These are phyloP conservation scores for Komagataella pastoris DNA, from an alignment of 805 yeast species.

Conservation along the genomic window DNA sequence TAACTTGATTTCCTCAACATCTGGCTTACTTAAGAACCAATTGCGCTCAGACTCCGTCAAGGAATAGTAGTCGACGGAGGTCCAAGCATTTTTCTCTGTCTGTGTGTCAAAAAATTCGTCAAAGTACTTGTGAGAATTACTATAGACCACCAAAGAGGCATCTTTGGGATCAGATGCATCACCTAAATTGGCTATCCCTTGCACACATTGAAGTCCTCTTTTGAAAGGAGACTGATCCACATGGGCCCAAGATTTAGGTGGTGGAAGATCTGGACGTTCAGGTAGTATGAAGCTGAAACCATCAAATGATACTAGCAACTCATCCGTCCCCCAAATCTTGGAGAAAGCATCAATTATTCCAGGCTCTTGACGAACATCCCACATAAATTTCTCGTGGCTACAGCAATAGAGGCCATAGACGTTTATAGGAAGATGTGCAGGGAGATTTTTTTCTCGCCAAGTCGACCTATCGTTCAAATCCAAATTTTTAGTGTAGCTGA, in stretches of 20 bases:
- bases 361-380: constrained; percentile 18
- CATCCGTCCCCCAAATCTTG: constrained; percentile 19
- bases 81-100: constrained; percentile 11
- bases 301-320: constrained; percentile 20
- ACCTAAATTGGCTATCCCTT: constrained; percentile 19
- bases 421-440: constrained; percentile 9
- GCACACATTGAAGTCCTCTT: constrained; percentile 16
- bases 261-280: constrained; percentile 7
- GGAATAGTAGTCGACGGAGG: constrained; percentile 7
- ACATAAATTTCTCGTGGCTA: constrained; percentile 18
- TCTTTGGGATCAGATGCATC: constrained; percentile 14
- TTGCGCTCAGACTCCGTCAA: constrained; percentile 8
- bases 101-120: constrained; percentile 14
- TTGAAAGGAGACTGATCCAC: constrained; percentile 20
- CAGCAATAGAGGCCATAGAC: constrained; percentile 9
- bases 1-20: constrained; percentile 18
- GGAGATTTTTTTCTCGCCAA: constrained; percentile 16
- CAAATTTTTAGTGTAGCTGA: constrained; percentile 7
- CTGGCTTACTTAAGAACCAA: constrained; percentile 3
- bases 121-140: constrained; percentile 10
- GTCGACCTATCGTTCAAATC: constrained; percentile 14
- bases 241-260: constrained; percentile 16
- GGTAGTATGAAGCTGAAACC: constrained; percentile 18
- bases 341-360: constrained; percentile 15
- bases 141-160: constrained; percentile 19